Base-by-base conservation (phyloP, 257 asterid species). In the Rhazya stricta region DNA sequence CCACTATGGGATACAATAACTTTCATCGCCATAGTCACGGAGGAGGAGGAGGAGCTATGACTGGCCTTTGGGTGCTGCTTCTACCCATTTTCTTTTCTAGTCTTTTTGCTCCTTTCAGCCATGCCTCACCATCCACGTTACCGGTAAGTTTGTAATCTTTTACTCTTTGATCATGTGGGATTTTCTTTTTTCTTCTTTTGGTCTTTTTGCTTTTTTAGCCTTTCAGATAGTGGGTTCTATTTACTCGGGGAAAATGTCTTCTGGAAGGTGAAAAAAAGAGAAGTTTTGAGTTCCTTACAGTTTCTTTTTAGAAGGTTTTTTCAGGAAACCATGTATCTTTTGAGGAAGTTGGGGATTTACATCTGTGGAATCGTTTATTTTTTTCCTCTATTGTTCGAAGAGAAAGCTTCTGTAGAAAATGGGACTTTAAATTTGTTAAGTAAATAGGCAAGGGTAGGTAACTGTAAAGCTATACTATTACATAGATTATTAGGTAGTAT, bases 11-110 rank as follows among this genome's bases (percentile, higher is more conserved):
- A 78, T 77, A 67, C 56, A 51, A 12, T 73, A 69, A 78, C 62
- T 78, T 79, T 79, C 84, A 77, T 27, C 77, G 79, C 51, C 82
- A 80, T 60, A 83, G 46, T 82, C 81, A 76, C 69, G 90, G 88
- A 79, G 88, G 92, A 65, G 90, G 88, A 79, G 88, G 92, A 65
- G 94, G 87, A 85, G 89, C 92, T 76, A 88, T 95, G 96, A 88
- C 87, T 84, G 89, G 75, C 82, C 81, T 91, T 53, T 82, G 87
- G 77, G 84, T 91, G 62, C 80, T 95, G 85, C 90, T 95, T 75
- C 78, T 92, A 75, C 89, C 97, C 67, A 68, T 85, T 54, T 84
- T 88, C 34, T 85, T 86, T 42, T 83, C 86, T n/a, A 81, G 57
- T 82, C 81, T 88, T 37, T 88, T 90, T 78, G 74, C 88, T 77